phyloP scores from a whole-genome alignment of 257 asterid species.

The Scutellaria baicalensis region DNA sequence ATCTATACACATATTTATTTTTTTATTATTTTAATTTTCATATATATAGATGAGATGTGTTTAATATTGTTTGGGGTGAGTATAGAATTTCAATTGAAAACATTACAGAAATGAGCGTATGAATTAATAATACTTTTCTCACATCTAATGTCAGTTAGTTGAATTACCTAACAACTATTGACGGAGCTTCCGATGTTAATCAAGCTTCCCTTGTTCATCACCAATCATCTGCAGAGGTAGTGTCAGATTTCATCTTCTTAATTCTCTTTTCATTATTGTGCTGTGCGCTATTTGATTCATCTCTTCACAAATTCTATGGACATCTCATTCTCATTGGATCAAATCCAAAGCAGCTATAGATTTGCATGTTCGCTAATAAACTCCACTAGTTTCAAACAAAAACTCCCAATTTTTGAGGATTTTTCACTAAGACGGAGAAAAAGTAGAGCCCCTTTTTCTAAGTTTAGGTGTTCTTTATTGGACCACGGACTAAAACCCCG shows the following conservation, averaged over 20 bases:
- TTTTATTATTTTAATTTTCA: no score
- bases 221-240: not conserved
- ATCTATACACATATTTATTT: no score
- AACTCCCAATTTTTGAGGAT: conserved; percentile 1
- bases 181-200: conserved; percentile 35
- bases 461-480: conserved; percentile 36
- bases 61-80: no score
- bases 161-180: conserved; percentile 16
- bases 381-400: conserved; percentile 24
- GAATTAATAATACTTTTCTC: not conserved
- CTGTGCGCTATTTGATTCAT: not conserved
- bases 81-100: no score
- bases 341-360: conserved; percentile 32
- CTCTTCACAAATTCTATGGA: conserved; percentile 27
- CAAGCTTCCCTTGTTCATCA: not conserved
- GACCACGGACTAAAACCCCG: conserved; percentile 51
- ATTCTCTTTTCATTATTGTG: not conserved
- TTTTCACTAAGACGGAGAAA: conserved; percentile 22
- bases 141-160: conserved; percentile 4
- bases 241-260: conserved; percentile 1
- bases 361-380: conserved; percentile 32
- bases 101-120: not conserved
- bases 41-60: no score
- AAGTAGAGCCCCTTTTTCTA: conserved; percentile 18
- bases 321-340: conserved; percentile 50